Conservation (phyloP, 2,329 filamentous ascomycete genomes). For the Penicillium sp. region DNA sequence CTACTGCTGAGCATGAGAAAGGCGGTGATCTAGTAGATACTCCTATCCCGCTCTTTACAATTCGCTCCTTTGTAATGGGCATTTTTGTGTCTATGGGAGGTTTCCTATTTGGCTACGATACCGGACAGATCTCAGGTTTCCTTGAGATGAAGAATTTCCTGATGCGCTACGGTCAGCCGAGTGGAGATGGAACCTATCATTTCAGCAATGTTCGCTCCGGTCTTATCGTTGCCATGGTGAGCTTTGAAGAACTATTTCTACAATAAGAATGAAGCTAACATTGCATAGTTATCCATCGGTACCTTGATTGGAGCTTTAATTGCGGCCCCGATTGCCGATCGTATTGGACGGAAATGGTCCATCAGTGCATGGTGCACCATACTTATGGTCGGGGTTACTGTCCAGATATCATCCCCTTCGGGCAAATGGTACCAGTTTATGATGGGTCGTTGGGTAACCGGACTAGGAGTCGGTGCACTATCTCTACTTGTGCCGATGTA, state of each 20-base stretch:
- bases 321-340: constrained; percentile 44
- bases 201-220: constrained; percentile 45
- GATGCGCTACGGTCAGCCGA: constrained; percentile 36
- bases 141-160: constrained; percentile 44
- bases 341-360: constrained; percentile 44
- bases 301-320: constrained; percentile 44
- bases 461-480: constrained; percentile 45
- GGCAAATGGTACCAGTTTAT: constrained; percentile 43
- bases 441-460: constrained; percentile 45
- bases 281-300: constrained; percentile 42
- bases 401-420: constrained; percentile 42
- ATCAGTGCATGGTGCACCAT: constrained; percentile 42
- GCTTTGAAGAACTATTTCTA: neutral
- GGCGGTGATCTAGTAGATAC: constrained; percentile 20
- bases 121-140: constrained; percentile 47
- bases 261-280: neutral
- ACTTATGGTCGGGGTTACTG: constrained; percentile 40
- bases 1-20: constrained; percentile 22
- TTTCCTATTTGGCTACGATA: constrained; percentile 45
- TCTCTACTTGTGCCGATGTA: constrained; percentile 48
- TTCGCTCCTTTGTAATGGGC: constrained; percentile 35
- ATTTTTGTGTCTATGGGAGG: constrained; percentile 49
- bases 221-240: constrained; percentile 44
- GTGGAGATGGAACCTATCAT: constrained; percentile 30
- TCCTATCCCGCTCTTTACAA: constrained; percentile 33